These are phyloP conservation scores for Klebsormidium nitens DNA, from an alignment of 139 green algal species.

Conservation along the genomic window DNA sequence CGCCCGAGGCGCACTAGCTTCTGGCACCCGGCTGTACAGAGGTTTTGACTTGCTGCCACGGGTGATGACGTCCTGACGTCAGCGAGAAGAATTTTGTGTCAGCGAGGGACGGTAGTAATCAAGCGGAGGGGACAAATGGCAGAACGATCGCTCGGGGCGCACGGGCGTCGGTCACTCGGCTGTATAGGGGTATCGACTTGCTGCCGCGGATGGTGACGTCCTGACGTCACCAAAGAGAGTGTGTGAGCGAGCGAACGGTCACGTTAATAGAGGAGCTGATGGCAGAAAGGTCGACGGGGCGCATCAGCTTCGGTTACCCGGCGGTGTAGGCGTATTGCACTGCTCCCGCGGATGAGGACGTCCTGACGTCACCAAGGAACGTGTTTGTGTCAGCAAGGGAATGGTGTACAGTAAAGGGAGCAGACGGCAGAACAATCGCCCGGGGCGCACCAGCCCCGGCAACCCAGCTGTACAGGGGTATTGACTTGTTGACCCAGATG, in stretches of 20 bases:
- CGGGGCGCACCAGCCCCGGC: conserved; percentile 14
- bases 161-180: conserved; percentile 42
- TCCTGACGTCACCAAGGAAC: too few species aligned
- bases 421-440: conserved; percentile 44
- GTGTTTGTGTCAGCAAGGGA: too few species aligned
- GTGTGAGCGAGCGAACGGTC: too few species aligned
- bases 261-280: neutral
- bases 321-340: conserved; percentile 63
- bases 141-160: conserved; percentile 41
- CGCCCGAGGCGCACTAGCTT: conserved; percentile 13
- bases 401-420: too few species aligned
- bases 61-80: conserved; percentile 66
- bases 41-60: conserved; percentile 62
- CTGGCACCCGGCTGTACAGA: conserved; percentile 60
- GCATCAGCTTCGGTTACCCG: conserved; percentile 44
- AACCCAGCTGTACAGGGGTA: conserved; percentile 69
- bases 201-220: conserved; percentile 67
- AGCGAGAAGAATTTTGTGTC: too few species aligned
- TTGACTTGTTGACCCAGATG: conserved; percentile 56
- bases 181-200: conserved; percentile 69
- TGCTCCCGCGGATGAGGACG: conserved; percentile 60
- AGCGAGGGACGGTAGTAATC: too few species aligned
- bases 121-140: conserved; percentile 20
- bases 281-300: conserved; percentile 43
- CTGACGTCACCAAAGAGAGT: too few species aligned